These are phyloP conservation scores for Coniochaeta hoffmannii DNA, from an alignment of 2,329 filamentous ascomycete species.

Conservation along the genomic window DNA sequence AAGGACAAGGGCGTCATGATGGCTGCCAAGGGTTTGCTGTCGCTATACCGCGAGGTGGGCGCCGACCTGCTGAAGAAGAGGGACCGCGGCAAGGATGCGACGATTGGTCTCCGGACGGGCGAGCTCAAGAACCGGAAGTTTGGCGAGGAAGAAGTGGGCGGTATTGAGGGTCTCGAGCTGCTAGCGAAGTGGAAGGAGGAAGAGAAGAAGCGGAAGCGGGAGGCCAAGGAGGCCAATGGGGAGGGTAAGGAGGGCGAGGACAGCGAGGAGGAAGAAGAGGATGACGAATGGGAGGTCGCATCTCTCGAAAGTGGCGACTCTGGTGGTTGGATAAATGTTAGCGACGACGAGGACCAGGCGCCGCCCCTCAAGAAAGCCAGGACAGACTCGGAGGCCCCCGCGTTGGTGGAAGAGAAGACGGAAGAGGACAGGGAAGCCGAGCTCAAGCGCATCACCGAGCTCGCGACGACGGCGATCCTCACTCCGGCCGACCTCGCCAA, in stretches of 20 bases:
- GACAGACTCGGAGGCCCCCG: constrained; percentile 22
- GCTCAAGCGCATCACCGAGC: constrained; percentile 52
- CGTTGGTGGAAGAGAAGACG: constrained; percentile 29
- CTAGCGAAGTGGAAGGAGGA: constrained; percentile 92
- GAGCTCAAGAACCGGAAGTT: constrained; percentile 71
- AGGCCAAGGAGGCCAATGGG: constrained; percentile 57
- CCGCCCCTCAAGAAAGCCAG: constrained; percentile 59
- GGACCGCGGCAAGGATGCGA: constrained; percentile 85
- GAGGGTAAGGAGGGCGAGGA: constrained; percentile 54
- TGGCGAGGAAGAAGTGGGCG: constrained; percentile 72
- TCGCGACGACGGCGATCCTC: constrained; percentile 89
- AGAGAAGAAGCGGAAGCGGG: constrained; percentile 66
- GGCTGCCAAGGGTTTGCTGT: constrained; percentile 87
- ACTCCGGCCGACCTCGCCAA: constrained; percentile 96
- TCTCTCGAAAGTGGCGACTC: constrained; percentile 60
- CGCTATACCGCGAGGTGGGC: constrained; percentile 84
- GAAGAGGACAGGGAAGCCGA: constrained; percentile 27
- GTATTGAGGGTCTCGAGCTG: constrained; percentile 87
- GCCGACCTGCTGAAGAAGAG: constrained; percentile 83
- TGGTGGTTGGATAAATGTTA: constrained; percentile 90
- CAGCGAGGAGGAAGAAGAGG: constrained; percentile 52
- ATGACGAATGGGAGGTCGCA: constrained; percentile 53
- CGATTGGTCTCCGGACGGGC: constrained; percentile 69
- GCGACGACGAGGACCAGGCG: constrained; percentile 69
- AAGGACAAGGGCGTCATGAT: constrained; percentile 99